Base-by-base conservation (phyloP, 1,284 basidiomycete genomes). In the Heterobasidion annosum region DNA sequence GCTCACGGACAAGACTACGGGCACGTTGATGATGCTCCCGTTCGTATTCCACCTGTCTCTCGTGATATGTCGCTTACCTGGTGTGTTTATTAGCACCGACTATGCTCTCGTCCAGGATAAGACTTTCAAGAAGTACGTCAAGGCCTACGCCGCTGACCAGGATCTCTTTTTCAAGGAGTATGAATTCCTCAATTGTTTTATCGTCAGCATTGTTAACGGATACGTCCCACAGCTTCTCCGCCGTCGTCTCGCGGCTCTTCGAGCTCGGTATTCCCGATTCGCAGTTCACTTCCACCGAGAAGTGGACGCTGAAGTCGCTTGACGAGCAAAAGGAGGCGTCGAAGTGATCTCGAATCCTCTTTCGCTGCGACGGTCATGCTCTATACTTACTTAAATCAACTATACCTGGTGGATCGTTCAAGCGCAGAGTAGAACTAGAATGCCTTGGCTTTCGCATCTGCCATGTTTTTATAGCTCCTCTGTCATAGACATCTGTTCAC, bases 1-100 rank as follows among this genome's bases (percentile, higher is more conserved):
- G 74, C 86, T 89, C 58, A 84, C 91, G 72, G 94, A 98, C 76
- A 92, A 91, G 81, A 86, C 83, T 71, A 94, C 93, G 49, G 81
- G 80, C 64, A 73, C 81, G 42, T 75, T 99, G 50, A 98, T 99
- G 95, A 98, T 98, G 95, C 74, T 97, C 47, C 91, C 92, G 86
- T 88, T 66, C 53, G 85, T 78, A 37, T 51, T 54, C 25, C 48
- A 54, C 18, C 37, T 35, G 37, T 10, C 47, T 48, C 10, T 8
- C n/a, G 51, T 43, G 53, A 49, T 42, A 18, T 15, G 35, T 46
- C 19, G 18, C 52, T 19, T 4, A 5, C 15, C 34, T 34, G 44
- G 19, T 40, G 3, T 40, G 5, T 40, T 10, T 8, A 42, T 2
- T 57, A 89, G 87, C 45, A 88, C 91, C 63, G 93, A 96, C 71